phyloP scores from a whole-genome alignment of 2,329 filamentous ascomycete species.

The Colletotrichum siamense region DNA sequence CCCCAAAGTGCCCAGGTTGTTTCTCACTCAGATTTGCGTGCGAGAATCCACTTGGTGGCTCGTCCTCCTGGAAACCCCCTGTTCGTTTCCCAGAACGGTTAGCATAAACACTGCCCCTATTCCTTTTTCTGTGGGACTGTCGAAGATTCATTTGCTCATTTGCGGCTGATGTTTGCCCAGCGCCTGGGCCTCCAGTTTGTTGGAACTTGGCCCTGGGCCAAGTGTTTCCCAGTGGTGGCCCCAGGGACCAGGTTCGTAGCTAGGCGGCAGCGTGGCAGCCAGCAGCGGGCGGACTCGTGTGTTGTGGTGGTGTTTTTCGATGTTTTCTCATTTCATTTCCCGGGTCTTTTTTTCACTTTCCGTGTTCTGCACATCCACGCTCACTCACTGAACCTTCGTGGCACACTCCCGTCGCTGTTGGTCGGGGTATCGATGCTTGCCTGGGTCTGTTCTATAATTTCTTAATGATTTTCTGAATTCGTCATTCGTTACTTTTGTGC shows the following conservation, averaged over 20 bases:
- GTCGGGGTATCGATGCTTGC: neutral
- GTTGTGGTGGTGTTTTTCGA: neutral
- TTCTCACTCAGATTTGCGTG: neutral
- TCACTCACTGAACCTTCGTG: neutral
- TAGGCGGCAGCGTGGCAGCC: neutral
- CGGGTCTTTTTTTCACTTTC: neutral
- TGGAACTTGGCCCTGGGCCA: neutral
- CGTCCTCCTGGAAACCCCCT: neutral
- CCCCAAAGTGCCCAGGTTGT: neutral
- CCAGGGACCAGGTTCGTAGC: neutral
- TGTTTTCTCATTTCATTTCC: neutral
- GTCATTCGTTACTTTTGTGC: neutral
- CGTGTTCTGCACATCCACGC: neutral
- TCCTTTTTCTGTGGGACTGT: neutral
- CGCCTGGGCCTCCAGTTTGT: neutral
- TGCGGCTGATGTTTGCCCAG: neutral
- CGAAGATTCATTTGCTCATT: slow-evolving; percentile 3
- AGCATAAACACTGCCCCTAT: neutral
- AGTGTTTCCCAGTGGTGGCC: neutral
- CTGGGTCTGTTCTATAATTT: neutral
- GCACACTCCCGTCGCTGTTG: neutral
- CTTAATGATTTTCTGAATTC: neutral
- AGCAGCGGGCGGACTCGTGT: neutral
- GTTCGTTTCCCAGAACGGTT: neutral
- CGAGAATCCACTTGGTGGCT: neutral